Evolutionary conservation across 2,329 filamentous ascomycete genomes (phyloP).

Genomic region (Leptodontidium sp.): DNA sequence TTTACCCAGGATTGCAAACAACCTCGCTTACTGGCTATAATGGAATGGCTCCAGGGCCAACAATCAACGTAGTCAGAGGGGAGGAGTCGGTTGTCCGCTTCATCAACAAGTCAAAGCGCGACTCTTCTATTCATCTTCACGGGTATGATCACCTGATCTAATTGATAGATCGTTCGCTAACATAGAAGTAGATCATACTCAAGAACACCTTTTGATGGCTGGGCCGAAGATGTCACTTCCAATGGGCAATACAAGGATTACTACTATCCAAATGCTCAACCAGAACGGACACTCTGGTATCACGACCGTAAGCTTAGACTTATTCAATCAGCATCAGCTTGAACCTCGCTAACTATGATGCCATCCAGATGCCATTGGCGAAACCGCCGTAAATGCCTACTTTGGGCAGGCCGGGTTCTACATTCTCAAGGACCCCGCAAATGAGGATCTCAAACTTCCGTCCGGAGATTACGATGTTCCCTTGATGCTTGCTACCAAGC

Average conservation of each 20-base stretch:
- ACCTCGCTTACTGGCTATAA: slow-evolving; percentile 59
- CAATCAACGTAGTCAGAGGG: slow-evolving; percentile 52
- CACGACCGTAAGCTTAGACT: slow-evolving; percentile 49
- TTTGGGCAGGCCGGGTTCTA: slow-evolving; percentile 65
- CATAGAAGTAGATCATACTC: slow-evolving; percentile 46
- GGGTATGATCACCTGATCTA: slow-evolving; percentile 49
- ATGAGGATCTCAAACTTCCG: slow-evolving; percentile 56
- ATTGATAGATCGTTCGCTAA: not conserved
- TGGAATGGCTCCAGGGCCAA: slow-evolving; percentile 62
- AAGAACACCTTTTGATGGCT: slow-evolving; percentile 58
- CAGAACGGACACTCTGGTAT: slow-evolving; percentile 64
- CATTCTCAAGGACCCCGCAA: slow-evolving; percentile 59
- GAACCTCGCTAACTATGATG: not conserved
- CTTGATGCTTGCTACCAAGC: slow-evolving; percentile 51
- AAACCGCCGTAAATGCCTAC: slow-evolving; percentile 63
- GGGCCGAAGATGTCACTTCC: slow-evolving; percentile 62
- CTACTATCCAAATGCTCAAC: slow-evolving; percentile 66
- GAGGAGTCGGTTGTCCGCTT: slow-evolving; percentile 62
- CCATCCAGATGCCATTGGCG: slow-evolving; percentile 32
- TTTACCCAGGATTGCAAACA: slow-evolving; percentile 52
- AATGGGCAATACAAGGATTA: slow-evolving; percentile 66
- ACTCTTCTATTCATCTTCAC: slow-evolving; percentile 42
- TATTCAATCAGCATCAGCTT: not conserved
- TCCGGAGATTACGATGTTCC: slow-evolving; percentile 58
- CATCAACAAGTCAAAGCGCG: slow-evolving; percentile 50